Evolutionary conservation across 768 basidiomycete species (phyloP), one percentile per base, ranked within the genome.

Genomic region (Tephrocybe sp.): DNA sequence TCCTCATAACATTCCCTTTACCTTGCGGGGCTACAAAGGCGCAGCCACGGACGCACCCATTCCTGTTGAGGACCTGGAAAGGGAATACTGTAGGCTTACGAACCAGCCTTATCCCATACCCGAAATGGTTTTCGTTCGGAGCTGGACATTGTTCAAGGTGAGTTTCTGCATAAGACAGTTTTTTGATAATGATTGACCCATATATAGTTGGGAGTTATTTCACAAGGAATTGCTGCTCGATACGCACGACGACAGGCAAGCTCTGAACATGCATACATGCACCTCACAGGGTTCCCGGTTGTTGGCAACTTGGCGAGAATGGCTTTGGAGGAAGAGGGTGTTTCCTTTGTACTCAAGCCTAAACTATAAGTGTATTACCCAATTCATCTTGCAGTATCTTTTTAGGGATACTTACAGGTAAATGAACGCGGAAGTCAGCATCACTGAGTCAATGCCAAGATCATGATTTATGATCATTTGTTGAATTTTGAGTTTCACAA

Each of bases 201-300:
- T 32, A 11, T 44, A 24, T 48, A 89, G 89, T 68, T 89, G 21
- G 78, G 90, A 0, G 78, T 96, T 52, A 95, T 97, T 58, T 73
- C 83, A 1, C 93, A 97, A 69, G 93, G 93, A 3, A 93, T 97
- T 56, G 90, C 93, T 1, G 93, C 93, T 25, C 81, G 93, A 38
- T 83, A 81, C 46, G 91, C 92, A 1, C 77, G 86, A 21, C 82
- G 90, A 17, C 93, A 97, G 67, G 93, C 93, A 3, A 94, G 90
- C 64, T 95, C 93, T 0, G 92, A 93, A 65, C 72, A 74, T 37
- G 93, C 93, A 6, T 71, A 66, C 37, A 49, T 71, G 7, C 70
- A 80, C 51, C 65, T 58, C 0, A 50, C 58, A 20, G 61, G 74
- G 8, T 90, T 90, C 67, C 84, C 80, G 12, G 54, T 82, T 20